phyloP scores from a whole-genome alignment of 2,329 filamentous ascomycete species.

The Triangularia setosa region DNA sequence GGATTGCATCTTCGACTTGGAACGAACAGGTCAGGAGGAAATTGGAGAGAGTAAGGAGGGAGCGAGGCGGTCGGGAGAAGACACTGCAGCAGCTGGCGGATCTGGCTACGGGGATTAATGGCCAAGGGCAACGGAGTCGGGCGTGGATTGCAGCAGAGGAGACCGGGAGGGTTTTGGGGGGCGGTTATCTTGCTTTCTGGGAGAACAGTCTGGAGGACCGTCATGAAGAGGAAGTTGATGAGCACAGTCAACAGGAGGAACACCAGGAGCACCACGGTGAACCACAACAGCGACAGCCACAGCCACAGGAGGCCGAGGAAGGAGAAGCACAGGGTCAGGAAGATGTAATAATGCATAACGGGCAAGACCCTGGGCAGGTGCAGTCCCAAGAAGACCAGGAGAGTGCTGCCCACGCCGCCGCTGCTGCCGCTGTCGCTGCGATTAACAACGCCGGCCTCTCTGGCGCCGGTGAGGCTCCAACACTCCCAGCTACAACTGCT shows the following conservation, averaged over 20 bases:
- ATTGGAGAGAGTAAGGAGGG: slow-evolving; percentile 40
- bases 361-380: neutral
- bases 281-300: neutral
- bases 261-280: neutral
- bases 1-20: slow-evolving; percentile 50
- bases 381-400: neutral
- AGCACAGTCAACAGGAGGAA: neutral
- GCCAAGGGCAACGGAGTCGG: neutral
- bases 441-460: neutral
- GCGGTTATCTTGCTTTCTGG: neutral
- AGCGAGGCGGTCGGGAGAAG: slow-evolving; percentile 38
- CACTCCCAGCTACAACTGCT: neutral
- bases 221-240: neutral
- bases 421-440: neutral
- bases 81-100: slow-evolving; percentile 44
- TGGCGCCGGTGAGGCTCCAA: neutral
- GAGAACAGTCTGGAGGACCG: neutral
- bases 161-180: neutral
- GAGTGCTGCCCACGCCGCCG: neutral
- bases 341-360: neutral
- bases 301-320: neutral
- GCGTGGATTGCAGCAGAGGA: neutral
- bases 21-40: slow-evolving; percentile 51
- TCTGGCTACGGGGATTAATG: slow-evolving; percentile 44
- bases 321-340: neutral